These are phyloP conservation scores for Phalaenopsis hybrid DNA, from an alignment of 116 monocot genomes.

Conservation along the genomic window DNA sequence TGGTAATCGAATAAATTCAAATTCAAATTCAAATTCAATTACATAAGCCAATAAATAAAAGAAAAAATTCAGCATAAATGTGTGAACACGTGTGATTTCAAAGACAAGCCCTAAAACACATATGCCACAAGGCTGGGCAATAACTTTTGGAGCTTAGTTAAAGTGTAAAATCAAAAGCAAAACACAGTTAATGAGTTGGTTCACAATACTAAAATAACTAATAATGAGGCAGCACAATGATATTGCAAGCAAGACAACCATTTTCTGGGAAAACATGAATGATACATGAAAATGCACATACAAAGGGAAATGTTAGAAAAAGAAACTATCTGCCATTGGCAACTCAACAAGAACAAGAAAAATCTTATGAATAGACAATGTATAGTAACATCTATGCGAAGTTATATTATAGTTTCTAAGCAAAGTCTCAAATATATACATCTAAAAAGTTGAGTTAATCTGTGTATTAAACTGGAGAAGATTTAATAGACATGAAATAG, in stretches of 20 bases:
- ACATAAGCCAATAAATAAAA: neutral
- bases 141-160: neutral
- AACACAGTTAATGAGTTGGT: neutral
- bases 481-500: neutral
- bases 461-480: neutral
- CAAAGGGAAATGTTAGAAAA: neutral
- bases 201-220: neutral
- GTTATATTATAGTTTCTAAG: neutral
- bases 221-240: neutral
- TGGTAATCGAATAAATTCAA: neutral
- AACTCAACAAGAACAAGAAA: neutral
- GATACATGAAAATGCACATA: neutral
- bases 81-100: neutral
- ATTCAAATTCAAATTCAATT: too few species aligned
- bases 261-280: neutral
- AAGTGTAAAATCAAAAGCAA: neutral
- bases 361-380: neutral
- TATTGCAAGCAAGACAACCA: conserved; percentile 1
- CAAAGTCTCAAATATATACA: neutral
- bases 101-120: neutral
- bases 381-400: neutral
- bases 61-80: neutral
- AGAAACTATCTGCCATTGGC: neutral
- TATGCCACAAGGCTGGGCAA: neutral
- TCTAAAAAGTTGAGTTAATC: neutral